Evolutionary conservation across 1,139 yeast genomes (phyloP), one percentile per base, ranked within the genome.

Genomic region (Pichia norvegensis): DNA sequence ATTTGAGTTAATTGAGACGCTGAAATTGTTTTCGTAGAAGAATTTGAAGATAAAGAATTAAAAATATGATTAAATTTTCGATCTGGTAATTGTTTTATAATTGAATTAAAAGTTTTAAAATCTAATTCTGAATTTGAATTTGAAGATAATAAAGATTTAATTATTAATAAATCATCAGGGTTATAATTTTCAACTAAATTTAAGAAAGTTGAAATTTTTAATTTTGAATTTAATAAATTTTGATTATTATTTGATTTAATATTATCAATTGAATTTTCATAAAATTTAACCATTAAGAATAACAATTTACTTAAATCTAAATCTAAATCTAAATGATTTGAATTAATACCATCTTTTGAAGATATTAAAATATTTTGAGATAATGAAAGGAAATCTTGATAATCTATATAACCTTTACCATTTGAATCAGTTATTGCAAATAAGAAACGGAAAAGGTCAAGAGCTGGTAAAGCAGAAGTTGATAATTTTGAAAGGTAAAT

Each of bases 381-480:
- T 58, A 83, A 79, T 33, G 69, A 67, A 36, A 75, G 64, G 76
- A 85, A 84, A 55, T 84, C 88, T 14, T 64, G 59, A 41, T 78
- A 73, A 37, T 73, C 72, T 42, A 83, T 66, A 53, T 70, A 81
- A 1, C 90, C 90, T 56, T 81, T 81, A 48, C 70, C 69, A 38
- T 73, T 72, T 46, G 71, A 70, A 60, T 83, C 92, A 23, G 86
- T 79, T 36, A 82, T 73, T 46, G 81, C 68, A 57, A 79, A 83
- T 45, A 83, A 74, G 50, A 83, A 57, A 13, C 75, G 76, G 53
- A 68, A 51, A 8, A 62, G 54, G 44, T 60, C 64, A 21, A 58
- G 46, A 4, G 63, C 63, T 16, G 54, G 51, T 33, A 56, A 56
- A 4, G 61, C 50, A 7, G 57, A 49, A 6, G 61, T 50, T 11